Conservation (phyloP, 2,329 filamentous ascomycete genomes). For the Dothideomycetidae sp. region DNA sequence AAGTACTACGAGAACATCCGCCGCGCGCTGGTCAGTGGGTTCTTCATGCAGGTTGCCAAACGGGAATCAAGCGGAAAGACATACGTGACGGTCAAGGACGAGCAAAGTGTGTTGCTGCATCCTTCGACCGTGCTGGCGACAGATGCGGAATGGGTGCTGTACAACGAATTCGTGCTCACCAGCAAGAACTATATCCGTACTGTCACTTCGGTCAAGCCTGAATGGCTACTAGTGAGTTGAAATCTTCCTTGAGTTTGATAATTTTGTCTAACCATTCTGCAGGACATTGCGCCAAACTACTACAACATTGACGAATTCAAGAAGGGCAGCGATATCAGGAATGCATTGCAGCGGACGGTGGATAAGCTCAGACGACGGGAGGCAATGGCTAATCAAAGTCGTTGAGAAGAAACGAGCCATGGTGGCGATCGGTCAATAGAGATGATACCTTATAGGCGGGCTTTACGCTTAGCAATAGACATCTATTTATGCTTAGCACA, state of each 20-base stretch:
- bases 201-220: slow-evolving; percentile 78
- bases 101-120: slow-evolving; percentile 84
- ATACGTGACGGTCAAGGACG: slow-evolving; percentile 92
- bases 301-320: slow-evolving; percentile 73
- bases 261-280: slow-evolving; percentile 23
- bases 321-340: slow-evolving; percentile 67
- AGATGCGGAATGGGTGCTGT: slow-evolving; percentile 92
- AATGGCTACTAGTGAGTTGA: slow-evolving; percentile 79
- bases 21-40: slow-evolving; percentile 77
- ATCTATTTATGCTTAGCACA: too few relatives aligned
- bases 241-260: too few relatives aligned
- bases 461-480: too few relatives aligned
- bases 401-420: too few relatives aligned
- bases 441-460: too few relatives aligned
- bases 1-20: slow-evolving; percentile 98
- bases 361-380: slow-evolving; percentile 35
- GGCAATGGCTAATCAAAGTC: slow-evolving; percentile 7
- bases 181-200: slow-evolving; percentile 97
- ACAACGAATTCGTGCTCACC: slow-evolving; percentile 96
- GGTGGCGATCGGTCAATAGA: too few relatives aligned
- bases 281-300: slow-evolving; percentile 89
- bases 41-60: slow-evolving; percentile 99
- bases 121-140: slow-evolving; percentile 79
- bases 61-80: slow-evolving; percentile 76
- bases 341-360: slow-evolving; percentile 40